Evolutionary conservation across 2,329 filamentous ascomycete genomes (phyloP), one percentile per base, ranked within the genome.

Genomic region (Xylariaceae sp.): DNA sequence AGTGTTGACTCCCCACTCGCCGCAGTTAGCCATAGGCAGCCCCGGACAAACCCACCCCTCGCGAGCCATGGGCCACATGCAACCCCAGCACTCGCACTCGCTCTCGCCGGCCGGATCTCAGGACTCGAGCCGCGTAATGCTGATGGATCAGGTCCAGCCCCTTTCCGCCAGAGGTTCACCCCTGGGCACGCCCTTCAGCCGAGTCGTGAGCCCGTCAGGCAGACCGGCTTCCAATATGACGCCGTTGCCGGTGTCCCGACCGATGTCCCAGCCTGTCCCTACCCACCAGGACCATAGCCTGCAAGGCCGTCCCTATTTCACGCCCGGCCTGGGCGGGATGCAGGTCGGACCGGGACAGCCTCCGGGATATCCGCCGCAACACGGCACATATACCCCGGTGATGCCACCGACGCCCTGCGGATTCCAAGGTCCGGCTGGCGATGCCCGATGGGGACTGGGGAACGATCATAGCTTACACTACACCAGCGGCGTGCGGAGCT

Each of bases 1-100:
- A 35, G 76, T 81, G n/a, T 65, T 84, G 57, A 83, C 79, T 8
- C 80, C 83, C 0, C 75, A 77, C 59, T 84, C 83, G 7, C 81
- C 82, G 41, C 77, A 81, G 57, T 73, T 78, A 30, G 72, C 76
- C 19, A 83, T 78, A 30, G 72, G 76, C 19, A 83, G 79, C 62
- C 64, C 80, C 9, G 74, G 74, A 34, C 68, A 71, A 12, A 59
- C 55, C 39, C 65, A 67, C 43, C 62, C 65, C 8, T 61, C 65
- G 56, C 66, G 68, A 47, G 56, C 65, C 29, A 56, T 67, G 29
- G 70, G 67, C 6, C 68, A 67, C 44, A 53, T 64, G 19, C 59
- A 62, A 7, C 61, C 64, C 27, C 59, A 62, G n/a, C 65, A 63
- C 44, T 59, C 58, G 6, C 61, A 64, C 29, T 58, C 62, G n/a